Evolutionary conservation across 345 rosid genomes (phyloP), one percentile per base, ranked within the genome.

Genomic region (Aethionema arabicum): DNA sequence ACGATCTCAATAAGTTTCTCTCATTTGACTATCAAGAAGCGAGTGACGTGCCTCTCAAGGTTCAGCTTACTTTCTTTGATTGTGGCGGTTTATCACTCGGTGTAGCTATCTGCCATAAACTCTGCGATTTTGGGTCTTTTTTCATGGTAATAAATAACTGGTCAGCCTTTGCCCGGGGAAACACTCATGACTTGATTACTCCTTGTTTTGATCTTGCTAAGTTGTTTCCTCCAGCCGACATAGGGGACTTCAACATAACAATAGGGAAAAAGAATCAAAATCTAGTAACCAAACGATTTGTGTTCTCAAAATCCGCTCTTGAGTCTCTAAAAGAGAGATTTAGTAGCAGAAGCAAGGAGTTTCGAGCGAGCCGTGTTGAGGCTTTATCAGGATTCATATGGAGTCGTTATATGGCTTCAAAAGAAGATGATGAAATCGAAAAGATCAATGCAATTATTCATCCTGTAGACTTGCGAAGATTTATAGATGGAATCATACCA

Each of bases 311-410:
- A 8, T 42, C 74, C 12, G 27, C 61, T 6, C 27, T 83, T 11
- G 67, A 68, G 0, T 49, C 66, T 1, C 66, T 85, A 6, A 59
- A 65, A 33, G 71, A 69, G 6, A 75, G 47, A 56, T 79, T 48
- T 11, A n/a, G 59, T 11, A n/a, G 59, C 5, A 49, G 40, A 33
- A 51, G 43, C 15, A 36, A 53, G n/a, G 16, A 40, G 4, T 55
- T 38, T 3, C 63, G 46, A 0, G 69, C 80, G 0, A 71, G 83
- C 2, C 72, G 81, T 0, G 58, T 81, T 10, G 80, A 81, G 37
- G 82, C 78, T 15, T 56, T 79, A 39, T 77, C 82, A 0, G 49
- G 63, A 32, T 77, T 81, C 44, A 71, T 81, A 15, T 81, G 80
- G 80, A 74, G 61, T 32, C 76, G 84, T 4, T 73, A 71, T 52